Evolutionary conservation across 768 basidiomycete species (phyloP).

Genomic region (Naganishia friedmannii): DNA sequence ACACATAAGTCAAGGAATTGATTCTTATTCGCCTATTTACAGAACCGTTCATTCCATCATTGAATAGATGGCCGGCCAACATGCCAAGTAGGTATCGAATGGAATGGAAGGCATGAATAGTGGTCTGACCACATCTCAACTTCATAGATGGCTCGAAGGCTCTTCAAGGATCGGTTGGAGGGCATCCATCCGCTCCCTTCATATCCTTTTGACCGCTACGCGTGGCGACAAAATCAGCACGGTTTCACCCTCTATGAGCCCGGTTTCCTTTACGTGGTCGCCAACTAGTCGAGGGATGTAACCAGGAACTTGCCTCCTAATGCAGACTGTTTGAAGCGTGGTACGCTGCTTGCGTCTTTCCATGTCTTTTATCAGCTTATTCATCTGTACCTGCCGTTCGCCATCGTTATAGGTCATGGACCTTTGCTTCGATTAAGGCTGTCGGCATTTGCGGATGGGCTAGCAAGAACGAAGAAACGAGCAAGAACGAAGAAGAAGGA

Average conservation of each 20-base stretch:
- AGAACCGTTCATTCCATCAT: constrained; percentile 35
- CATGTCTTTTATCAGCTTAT: background rate
- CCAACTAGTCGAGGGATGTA: constrained; percentile 33
- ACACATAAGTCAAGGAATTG: background rate
- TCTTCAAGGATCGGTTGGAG: constrained; percentile 30
- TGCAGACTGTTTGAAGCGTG: constrained; percentile 75
- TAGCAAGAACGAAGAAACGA: too few relatives aligned
- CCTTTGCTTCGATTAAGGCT: constrained; percentile 58
- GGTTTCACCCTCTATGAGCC: constrained; percentile 34
- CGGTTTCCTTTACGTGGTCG: constrained; percentile 33
- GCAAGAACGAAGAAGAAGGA: too few relatives aligned
- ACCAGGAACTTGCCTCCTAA: constrained; percentile 66
- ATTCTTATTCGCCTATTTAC: background rate
- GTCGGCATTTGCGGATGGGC: constrained; percentile 34
- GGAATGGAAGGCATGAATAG: background rate
- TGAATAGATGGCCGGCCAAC: constrained; percentile 33
- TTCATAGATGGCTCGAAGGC: constrained; percentile 30
- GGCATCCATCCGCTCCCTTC: constrained; percentile 21
- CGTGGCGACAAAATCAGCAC: constrained; percentile 33
- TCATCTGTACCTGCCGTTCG: background rate
- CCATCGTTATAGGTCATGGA: constrained; percentile 61
- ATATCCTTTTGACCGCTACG: constrained; percentile 33
- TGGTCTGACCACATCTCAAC: background rate
- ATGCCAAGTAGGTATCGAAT: constrained; percentile 21
- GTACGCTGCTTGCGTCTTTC: background rate